Evolutionary conservation across 768 basidiomycete genomes (phyloP).

Genomic region (Fibroporia radiculosa): DNA sequence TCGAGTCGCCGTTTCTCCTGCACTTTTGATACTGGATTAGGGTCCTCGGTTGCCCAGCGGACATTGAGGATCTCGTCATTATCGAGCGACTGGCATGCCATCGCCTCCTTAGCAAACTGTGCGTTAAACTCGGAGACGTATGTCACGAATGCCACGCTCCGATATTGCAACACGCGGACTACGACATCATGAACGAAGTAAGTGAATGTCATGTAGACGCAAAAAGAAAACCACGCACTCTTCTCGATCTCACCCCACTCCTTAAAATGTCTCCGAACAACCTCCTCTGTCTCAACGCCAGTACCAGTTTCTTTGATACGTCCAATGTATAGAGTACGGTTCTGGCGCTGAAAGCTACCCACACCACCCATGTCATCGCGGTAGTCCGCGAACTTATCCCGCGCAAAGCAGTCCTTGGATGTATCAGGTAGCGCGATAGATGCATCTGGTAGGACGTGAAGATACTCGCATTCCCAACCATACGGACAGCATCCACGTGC

Average conservation of each 20-base stretch:
- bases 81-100: constrained; percentile 97
- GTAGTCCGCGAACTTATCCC: constrained; percentile 96
- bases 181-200: constrained; percentile 12
- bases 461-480: constrained; percentile 96
- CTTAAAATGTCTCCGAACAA: constrained; percentile 85
- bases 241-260: constrained; percentile 94
- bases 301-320: constrained; percentile 87
- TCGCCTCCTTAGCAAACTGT: constrained; percentile 96
- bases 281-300: constrained; percentile 86
- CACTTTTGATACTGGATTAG: constrained; percentile 86
- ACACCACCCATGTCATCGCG: constrained; percentile 99
- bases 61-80: constrained; percentile 98
- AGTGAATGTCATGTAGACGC: constrained; percentile 11
- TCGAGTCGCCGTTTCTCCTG: constrained; percentile 80
- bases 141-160: constrained; percentile 96
- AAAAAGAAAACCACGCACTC: constrained; percentile 44
- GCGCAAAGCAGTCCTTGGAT: constrained; percentile 93
- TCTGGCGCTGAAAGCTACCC: constrained; percentile 90
- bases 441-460: constrained; percentile 79
- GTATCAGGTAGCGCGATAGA: constrained; percentile 70
- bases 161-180: constrained; percentile 90
- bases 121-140: constrained; percentile 81
- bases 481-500: constrained; percentile 96
- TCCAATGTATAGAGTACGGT: constrained; percentile 91
- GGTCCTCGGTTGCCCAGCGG: constrained; percentile 98